Base-by-base conservation (phyloP, 1,284 basidiomycete species). In the Ceratobasidium sp. region DNA sequence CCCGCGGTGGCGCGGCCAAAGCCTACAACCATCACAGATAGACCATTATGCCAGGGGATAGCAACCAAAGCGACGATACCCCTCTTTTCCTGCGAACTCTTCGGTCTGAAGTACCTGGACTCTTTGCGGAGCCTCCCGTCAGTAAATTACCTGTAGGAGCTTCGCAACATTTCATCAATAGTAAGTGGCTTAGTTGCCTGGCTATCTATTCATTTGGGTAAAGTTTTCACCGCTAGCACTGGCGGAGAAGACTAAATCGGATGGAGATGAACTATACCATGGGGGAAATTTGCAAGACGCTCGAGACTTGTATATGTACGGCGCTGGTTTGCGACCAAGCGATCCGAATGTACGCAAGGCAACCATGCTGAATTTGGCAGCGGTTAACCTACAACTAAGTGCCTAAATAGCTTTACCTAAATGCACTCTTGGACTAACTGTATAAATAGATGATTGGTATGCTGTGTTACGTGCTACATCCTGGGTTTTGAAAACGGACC, bases 31-130 rank as follows among this genome's bases (percentile, higher is more conserved):
- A 40, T 28, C 46, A 5, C 12, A n/a, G n/a, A n/a, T n/a, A n/a
- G n/a, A n/a, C n/a, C n/a, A 38, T 46, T 38, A 68, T 54, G 66
- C 20, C 66, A 54, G 50, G 33, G 46, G 15, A 40, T 33, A 28
- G 33, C 50, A 68, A 54, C 33, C 17, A 23, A n/a, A n/a, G n/a
- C 17, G 61, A 64, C 42, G 20, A 26, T 23, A 46, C 17, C 10
- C 61, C 66, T 13, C 48, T 68, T 38, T 68, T 68, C 50, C 54
- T 68, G 66, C n/a, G 28, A 12, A 68, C 23, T 3, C 46, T 50
- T n/a, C 10, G 3, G n/a, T 6, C 40, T 6, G 15, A 42, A n/a
- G 20, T 50, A 20, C 48, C 38, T 44, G 20, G 40, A 23, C 10
- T 44, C 17, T 42, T 64, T 6, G 3, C 46, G 42, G 23, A 44